Base-by-base conservation (phyloP, 352 stramenopile species). In the Lagenidium giganteum region DNA sequence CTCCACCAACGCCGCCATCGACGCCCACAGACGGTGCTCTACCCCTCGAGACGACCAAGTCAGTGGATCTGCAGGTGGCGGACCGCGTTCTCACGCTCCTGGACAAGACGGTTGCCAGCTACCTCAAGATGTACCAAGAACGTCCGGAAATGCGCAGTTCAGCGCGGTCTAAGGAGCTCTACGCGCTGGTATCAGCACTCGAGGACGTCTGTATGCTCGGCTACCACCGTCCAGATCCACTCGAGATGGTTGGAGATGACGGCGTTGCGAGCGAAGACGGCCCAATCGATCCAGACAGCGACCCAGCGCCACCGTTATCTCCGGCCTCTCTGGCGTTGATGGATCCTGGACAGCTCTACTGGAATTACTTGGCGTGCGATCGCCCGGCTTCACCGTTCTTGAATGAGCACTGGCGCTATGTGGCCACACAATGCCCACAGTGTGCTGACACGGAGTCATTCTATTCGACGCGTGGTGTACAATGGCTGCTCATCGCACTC, bases 151-250 rank as follows among this genome's bases (percentile, higher is more conserved):
- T 88, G 73, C 67, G 64, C 18, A 83, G 43, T 21, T 91, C 79
- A 22, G 61, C 67, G 18, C 59, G 76, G 5, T 85, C 75, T 0
- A 55, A 70, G 18, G 79, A 91, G 43, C 50, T 88, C 5, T 86
- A 81, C 43, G 76, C 83, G 54, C 54, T 91, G 23, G 36, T 91
- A 8, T 76, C 64, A 12, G 72, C 76, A 5, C 51, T 91, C 25
- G 79, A 91, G 60, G 70, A 83, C 45, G 44, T 83, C 2, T 64
- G 84, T 5, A 75, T 87, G 68, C 42, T 91, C 11, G 79, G 79
- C 5, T 88, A 73, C 50, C 54, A 47, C 9, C 57, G 61, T 31
- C 45, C 58, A 7, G 42, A 57, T 43, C n/a, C n/a, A n/a, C n/a
- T n/a, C n/a, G n/a, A n/a, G n/a, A n/a, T n/a, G n/a, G n/a, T n/a